Base-by-base conservation (phyloP, 1,139 yeast species). In the Entelexis sorbosivorans region DNA sequence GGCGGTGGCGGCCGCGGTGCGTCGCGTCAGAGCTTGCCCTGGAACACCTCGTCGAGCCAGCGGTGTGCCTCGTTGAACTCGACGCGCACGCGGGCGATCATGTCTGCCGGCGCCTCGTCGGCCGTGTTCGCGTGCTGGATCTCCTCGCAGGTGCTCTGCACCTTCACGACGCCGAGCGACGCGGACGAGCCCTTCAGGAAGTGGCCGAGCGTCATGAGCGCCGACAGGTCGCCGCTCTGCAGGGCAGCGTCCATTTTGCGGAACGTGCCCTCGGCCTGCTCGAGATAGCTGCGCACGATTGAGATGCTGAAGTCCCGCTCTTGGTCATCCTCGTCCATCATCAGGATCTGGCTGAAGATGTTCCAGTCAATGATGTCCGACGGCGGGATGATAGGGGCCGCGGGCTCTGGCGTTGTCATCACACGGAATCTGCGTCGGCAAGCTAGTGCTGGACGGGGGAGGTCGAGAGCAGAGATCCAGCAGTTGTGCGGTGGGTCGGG, bases 111-210 rank as follows among this genome's bases (percentile, higher is more conserved):
- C 36, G 67, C 59, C 34, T 65, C 66, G 2, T 58, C 54, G 4
- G 63, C 55, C 7, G 72, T 70, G 22, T 64, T 60, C 53, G 85
- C 79, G 65, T 89, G 87, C 67, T 91, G 98, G 58, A 91, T 88
- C 61, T 91, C 74, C 66, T 89, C 98, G 68, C 98, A 91, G 60
- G 87, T 84, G 62, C 79, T 76, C 56, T 91, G 86, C 51, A 91
- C 84, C 58, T 81, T 78, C 43, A 78, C 78, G 52, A 91, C 73
- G 1, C 98, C 98, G 55, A 93, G 72, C 1, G 96, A 93, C 3
- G 97, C 96, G 1, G 97, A 94, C 11, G 94, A 82, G 44, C 98
- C 98, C 66, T 93, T 93, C 56, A 91, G 73, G 65, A 86, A 91
- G 66, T 91, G 98, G 26, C 98, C 98, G 58, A 85, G 71, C 19